Evolutionary conservation across 2,329 filamentous ascomycete species (phyloP).

Genomic region (Rugonectria rugulosa): DNA sequence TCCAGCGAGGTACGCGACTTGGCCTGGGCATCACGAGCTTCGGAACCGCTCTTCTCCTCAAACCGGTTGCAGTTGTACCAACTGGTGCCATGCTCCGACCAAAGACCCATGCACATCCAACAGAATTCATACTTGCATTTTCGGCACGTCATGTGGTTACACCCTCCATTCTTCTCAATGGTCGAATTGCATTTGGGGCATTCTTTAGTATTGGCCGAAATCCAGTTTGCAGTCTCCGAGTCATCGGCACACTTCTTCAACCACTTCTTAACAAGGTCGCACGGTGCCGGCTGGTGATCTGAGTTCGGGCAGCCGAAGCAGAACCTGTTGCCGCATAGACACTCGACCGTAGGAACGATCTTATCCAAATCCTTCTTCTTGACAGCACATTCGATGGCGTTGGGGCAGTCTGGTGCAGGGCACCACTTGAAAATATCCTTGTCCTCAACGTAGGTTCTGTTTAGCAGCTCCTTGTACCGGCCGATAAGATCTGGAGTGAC

Average conservation of each 20-base stretch:
- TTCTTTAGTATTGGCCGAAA: conserved; percentile 98
- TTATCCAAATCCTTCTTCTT: conserved; percentile 87
- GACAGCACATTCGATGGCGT: conserved; percentile 86
- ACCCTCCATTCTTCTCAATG: conserved; percentile 98
- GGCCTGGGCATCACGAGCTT: conserved; percentile 91
- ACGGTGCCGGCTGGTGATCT: conserved; percentile 94
- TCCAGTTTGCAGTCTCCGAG: conserved; percentile 99
- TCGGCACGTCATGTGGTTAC: conserved; percentile 97
- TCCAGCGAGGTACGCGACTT: conserved; percentile 90
- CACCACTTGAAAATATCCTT: conserved; percentile 97
- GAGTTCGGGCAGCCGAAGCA: conserved; percentile 92
- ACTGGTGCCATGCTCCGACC: conserved; percentile 97
- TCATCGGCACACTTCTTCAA: conserved; percentile 98
- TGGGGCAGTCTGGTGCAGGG: conserved; percentile 95
- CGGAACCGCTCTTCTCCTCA: conserved; percentile 92
- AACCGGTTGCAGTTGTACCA: conserved; percentile 99
- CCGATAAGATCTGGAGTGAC: conserved; percentile 62
- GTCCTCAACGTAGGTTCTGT: conserved; percentile 95
- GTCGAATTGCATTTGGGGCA: conserved; percentile 96
- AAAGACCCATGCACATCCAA: conserved; percentile 99
- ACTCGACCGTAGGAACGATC: conserved; percentile 90
- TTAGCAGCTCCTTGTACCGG: conserved; percentile 85
- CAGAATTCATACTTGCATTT: conserved; percentile 98
- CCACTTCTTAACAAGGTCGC: conserved; percentile 91
- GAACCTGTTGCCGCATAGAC: conserved; percentile 84